These are phyloP conservation scores for Calcarisporium arbuscula DNA, from an alignment of 2,329 filamentous ascomycete genomes.

Conservation along the genomic window DNA sequence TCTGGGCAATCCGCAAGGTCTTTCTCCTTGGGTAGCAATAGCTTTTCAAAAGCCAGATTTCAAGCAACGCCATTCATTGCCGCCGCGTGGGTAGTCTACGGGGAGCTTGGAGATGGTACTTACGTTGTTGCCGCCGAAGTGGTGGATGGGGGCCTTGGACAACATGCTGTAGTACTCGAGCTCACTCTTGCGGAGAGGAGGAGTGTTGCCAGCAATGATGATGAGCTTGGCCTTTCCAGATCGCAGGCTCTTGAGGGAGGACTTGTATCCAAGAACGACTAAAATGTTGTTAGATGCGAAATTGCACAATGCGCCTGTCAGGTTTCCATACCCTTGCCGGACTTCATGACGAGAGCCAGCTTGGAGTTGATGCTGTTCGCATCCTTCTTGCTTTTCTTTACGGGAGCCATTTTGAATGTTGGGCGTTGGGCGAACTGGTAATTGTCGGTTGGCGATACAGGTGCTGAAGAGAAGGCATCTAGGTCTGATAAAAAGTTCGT, in stretches of 20 bases:
- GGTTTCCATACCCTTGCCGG: conserved; percentile 61
- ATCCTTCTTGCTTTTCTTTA: conserved; percentile 83
- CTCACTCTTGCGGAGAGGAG: conserved; percentile 95
- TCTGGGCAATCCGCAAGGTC: conserved; percentile 60
- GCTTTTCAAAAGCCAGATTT: conserved; percentile 10
- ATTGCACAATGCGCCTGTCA: not conserved
- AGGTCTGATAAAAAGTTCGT: no score
- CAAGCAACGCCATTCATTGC: conserved; percentile 8
- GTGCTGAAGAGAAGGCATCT: no score
- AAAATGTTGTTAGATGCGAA: conserved; percentile 6
- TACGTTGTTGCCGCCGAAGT: conserved; percentile 99
- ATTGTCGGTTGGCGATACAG: conserved; percentile 26
- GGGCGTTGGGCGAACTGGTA: conserved; percentile 18
- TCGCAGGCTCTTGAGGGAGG: conserved; percentile 74
- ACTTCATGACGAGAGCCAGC: conserved; percentile 58
- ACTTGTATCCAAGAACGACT: conserved; percentile 38
- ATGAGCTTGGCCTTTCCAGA: conserved; percentile 98
- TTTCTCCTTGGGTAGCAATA: conserved; percentile 14
- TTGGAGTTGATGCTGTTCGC: conserved; percentile 62
- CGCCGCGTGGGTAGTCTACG: conserved; percentile 11
- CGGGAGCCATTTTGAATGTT: conserved; percentile 56
- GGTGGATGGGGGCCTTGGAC: conserved; percentile 91
- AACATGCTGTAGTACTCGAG: conserved; percentile 94
- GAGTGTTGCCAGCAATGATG: conserved; percentile 89
- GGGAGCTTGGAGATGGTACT: conserved; percentile 43